Evolutionary conservation across 495 filamentous ascomycete species (phyloP), one percentile per base, ranked within the genome.

Genomic region (Trypethelium eluteriae): DNA sequence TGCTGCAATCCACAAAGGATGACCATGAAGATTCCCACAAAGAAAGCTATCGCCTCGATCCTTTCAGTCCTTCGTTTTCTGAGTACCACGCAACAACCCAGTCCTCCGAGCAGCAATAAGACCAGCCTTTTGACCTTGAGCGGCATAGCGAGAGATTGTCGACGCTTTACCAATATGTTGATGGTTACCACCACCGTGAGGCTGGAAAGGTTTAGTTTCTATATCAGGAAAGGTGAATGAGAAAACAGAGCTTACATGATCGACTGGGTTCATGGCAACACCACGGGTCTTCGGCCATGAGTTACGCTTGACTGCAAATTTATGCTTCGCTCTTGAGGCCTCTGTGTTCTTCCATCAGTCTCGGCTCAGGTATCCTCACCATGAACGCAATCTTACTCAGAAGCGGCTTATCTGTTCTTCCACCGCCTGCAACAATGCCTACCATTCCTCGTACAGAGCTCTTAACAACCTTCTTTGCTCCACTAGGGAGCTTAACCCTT

Each of bases 101-200:
- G 94, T 99, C 84, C 94, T 88, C 81, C 94, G 85, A 80, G 94
- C 94, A 79, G 94, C 94, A 84, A 99, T 99, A 77, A 97, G 92
- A 96, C 94, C 94, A 77, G 95, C 95, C 86, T 99, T 99, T 86
- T 99, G 94, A 90, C 94, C 94, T 80, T 91, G 89, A 77, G 88
- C 89, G 70, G 94, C 94, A 83, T 93, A 96, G 79, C 94, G 89
- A 71, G 91, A 96, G 83, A 99, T 99, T 72, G 94, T 99, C 47
- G 95, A 98, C 69, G 94, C 95, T 85, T 98, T 98, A 89, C 94
- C 94, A 77, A 99, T 99, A 84, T 99, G 94, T 86, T 99, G 94
- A 84, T 99, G 94, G 85, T 99, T 99, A 96, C 94, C 94, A 93
- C 90, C 89, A 89, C 94, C 94, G 90, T 98, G 94, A 83, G 94